Evolutionary conservation across 306 rosid species (phyloP).

Genomic region (Spatholobus suberectus): DNA sequence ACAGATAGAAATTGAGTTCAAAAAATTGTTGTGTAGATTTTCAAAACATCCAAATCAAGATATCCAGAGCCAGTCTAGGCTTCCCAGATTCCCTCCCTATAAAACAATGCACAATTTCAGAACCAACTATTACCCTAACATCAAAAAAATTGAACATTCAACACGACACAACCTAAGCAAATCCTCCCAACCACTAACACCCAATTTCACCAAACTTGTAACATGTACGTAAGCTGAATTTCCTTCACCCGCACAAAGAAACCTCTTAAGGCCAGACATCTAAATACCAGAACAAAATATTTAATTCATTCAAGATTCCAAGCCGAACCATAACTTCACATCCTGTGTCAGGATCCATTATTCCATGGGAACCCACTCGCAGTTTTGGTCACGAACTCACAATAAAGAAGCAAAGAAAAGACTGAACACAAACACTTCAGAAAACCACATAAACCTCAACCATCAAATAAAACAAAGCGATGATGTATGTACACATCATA

Average conservation of each 20-base stretch:
- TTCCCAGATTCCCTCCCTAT: neutral
- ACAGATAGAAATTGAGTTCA: slow-evolving; percentile 1
- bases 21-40: neutral
- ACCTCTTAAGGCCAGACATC: neutral
- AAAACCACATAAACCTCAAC: neutral
- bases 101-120: neutral
- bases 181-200: neutral
- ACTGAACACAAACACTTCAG: neutral
- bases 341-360: neutral
- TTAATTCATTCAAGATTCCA: slow-evolving; percentile 2
- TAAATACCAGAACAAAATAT: neutral
- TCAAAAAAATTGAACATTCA: neutral
- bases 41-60: neutral
- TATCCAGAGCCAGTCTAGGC: neutral
- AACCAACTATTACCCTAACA: neutral
- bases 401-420: neutral
- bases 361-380: neutral
- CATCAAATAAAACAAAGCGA: no score
- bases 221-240: neutral
- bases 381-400: neutral
- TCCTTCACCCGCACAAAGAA: neutral
- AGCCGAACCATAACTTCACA: slow-evolving; percentile 2
- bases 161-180: neutral
- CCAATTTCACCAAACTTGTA: neutral
- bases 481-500: neutral